Evolutionary conservation across 352 stramenopile genomes (phyloP).

Genomic region (Globisporangium orthogonon): DNA sequence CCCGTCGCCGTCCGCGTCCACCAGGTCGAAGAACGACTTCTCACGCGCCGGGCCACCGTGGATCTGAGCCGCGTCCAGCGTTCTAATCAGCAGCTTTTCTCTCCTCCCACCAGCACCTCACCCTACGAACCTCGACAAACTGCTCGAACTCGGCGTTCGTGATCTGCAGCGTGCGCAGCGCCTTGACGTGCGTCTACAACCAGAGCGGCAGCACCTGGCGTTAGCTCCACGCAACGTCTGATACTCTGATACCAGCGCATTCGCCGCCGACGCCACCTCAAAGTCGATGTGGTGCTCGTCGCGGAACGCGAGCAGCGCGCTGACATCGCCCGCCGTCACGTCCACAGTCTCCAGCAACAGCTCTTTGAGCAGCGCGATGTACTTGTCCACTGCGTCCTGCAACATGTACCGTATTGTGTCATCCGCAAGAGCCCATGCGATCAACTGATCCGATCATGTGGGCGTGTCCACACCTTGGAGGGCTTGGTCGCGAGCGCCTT

Average conservation of each 20-base stretch:
- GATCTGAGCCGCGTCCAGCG: conserved; percentile 14
- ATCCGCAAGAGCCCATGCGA: no score
- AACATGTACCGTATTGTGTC: no score
- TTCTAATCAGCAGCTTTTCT: background rate
- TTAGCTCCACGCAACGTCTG: background rate
- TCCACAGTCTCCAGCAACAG: conserved; percentile 48
- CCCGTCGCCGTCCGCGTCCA: conserved; percentile 82
- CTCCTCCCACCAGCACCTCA: background rate
- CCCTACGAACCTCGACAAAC: conserved; percentile 40
- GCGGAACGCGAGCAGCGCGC: conserved; percentile 44
- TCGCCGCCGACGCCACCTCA: conserved; percentile 21
- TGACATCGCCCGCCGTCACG: conserved; percentile 39
- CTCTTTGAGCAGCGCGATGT: conserved; percentile 40
- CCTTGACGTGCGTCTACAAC: conserved; percentile 67
- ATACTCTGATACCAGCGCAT: background rate
- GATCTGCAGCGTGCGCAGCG: conserved; percentile 62
- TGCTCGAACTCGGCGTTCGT: conserved; percentile 81
- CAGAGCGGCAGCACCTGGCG: background rate
- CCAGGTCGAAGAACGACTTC: conserved; percentile 80
- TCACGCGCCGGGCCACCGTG: conserved; percentile 49
- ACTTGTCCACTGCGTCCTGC: conserved; percentile 40
- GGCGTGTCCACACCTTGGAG: conserved; percentile 16
- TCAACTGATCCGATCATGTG: no score
- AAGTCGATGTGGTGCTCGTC: conserved; percentile 67
- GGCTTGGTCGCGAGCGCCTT: conserved; percentile 45